phyloP scores from a whole-genome alignment of 352 stramenopile species.

The Hyaloperonospora brassicae region DNA sequence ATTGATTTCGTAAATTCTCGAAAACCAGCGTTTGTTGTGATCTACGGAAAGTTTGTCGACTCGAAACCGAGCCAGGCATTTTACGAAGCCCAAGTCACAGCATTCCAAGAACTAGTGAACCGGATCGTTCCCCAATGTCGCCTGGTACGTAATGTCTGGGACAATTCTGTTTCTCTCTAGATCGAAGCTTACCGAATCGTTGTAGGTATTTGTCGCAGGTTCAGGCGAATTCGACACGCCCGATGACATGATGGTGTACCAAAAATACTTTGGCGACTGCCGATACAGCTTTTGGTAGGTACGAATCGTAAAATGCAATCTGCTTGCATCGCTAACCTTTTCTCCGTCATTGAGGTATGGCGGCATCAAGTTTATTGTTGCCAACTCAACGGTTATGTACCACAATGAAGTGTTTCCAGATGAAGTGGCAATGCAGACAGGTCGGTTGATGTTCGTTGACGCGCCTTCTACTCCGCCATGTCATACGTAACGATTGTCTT shows the following conservation, averaged over 20 bases:
- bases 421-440: conserved; percentile 41
- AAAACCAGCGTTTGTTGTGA: conserved; percentile 51
- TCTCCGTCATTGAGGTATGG: conserved; percentile 40
- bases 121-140: conserved; percentile 46
- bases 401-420: conserved; percentile 22
- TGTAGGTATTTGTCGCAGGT: conserved; percentile 48
- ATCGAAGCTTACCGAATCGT: conserved; percentile 1
- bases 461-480: background rate
- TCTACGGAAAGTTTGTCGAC: conserved; percentile 59
- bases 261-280: conserved; percentile 51
- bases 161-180: background rate
- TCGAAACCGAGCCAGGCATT: conserved; percentile 29
- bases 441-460: conserved; percentile 19
- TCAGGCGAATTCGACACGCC: conserved; percentile 15
- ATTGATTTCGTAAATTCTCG: conserved; percentile 43
- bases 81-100: conserved; percentile 35
- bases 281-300: conserved; percentile 76
- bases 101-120: conserved; percentile 58
- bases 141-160: conserved; percentile 32
- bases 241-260: conserved; percentile 27
- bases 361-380: conserved; percentile 72
- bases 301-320: background rate
- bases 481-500: background rate
- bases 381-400: conserved; percentile 47
- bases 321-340: conserved; percentile 1